Evolutionary conservation across 257 asterid species (phyloP).

Genomic region (Vinca minor): DNA sequence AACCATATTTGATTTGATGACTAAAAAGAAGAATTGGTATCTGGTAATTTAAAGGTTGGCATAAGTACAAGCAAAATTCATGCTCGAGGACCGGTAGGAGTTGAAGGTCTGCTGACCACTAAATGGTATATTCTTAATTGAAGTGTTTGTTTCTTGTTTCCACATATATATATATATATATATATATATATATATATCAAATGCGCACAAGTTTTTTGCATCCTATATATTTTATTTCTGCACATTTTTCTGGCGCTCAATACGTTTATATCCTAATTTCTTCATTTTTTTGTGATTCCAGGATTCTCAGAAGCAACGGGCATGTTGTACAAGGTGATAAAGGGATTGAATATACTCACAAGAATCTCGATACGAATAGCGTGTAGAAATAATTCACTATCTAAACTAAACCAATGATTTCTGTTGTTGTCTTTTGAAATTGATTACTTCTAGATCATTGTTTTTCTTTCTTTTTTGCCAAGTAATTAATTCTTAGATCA

Average conservation of each 20-base stretch:
- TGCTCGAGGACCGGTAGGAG: slow-evolving; percentile 73
- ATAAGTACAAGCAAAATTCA: slow-evolving; percentile 68
- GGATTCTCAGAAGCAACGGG: slow-evolving; percentile 61
- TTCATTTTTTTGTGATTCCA: slow-evolving; percentile 7
- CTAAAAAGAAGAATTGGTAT: background rate
- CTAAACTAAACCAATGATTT: background rate
- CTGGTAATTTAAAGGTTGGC: slow-evolving; percentile 35
- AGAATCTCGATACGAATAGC: slow-evolving; percentile 21
- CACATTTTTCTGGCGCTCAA: no score
- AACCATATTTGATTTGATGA: background rate
- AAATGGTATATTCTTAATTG: slow-evolving; percentile 32
- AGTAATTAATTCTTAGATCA: no score
- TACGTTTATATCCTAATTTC: background rate
- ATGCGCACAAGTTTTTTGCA: background rate
- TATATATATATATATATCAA: no score
- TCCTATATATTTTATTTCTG: no score
- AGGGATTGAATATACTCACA: slow-evolving; percentile 46
- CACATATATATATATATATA: no score
- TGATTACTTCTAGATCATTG: no score
- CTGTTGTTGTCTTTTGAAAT: background rate
- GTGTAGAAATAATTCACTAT: background rate
- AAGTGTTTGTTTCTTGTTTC: background rate
- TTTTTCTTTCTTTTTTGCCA: no score
- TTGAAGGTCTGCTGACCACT: slow-evolving; percentile 59
- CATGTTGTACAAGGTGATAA: slow-evolving; percentile 54